Percentiles rank a stretch among this genome's conserved stretches.
phyloP scores from a whole-genome alignment of 2,329 filamentous ascomycete genomes.

The Berkeleyomyces rouxiae region DNA sequence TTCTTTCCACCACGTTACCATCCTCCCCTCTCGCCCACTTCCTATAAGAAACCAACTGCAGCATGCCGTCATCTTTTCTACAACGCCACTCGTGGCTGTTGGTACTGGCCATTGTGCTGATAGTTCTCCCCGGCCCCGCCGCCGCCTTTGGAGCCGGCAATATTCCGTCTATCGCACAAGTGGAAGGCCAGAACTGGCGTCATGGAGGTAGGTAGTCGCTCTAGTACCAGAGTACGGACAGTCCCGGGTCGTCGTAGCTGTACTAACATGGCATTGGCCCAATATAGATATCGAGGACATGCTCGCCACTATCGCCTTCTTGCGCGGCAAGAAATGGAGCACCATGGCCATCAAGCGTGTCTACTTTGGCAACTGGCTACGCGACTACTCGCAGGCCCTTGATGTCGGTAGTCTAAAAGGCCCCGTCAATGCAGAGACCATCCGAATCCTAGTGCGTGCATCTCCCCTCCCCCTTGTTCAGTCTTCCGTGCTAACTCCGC shows the following conservation, averaged over 20 bases:
- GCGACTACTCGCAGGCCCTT: slow-evolving; percentile 72
- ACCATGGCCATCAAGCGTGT: slow-evolving; percentile 60
- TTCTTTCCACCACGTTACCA: background rate
- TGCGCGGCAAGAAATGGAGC: slow-evolving; percentile 73
- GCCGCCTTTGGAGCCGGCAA: slow-evolving; percentile 54
- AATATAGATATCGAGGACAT: slow-evolving; percentile 59
- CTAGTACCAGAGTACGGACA: background rate
- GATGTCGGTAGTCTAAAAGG: slow-evolving; percentile 67
- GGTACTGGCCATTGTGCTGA: slow-evolving; percentile 34
- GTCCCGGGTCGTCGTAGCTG: background rate
- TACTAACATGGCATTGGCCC: background rate
- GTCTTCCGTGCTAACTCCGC: background rate
- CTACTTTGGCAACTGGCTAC: slow-evolving; percentile 77
- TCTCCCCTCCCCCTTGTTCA: background rate
- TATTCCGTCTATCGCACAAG: slow-evolving; percentile 46
- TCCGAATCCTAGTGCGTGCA: slow-evolving; percentile 46
- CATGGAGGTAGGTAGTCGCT: slow-evolving; percentile 36
- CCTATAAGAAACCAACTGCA: background rate
- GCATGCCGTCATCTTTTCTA: slow-evolving; percentile 33
- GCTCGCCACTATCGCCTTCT: slow-evolving; percentile 59
- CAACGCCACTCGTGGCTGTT: slow-evolving; percentile 36
- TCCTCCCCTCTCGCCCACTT: background rate
- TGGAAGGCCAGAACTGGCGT: slow-evolving; percentile 53
- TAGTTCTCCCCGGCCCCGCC: slow-evolving; percentile 39
- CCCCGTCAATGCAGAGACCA: slow-evolving; percentile 54